Conservation (phyloP, 331 rosid species). For the Spiraea crenata region DNA sequence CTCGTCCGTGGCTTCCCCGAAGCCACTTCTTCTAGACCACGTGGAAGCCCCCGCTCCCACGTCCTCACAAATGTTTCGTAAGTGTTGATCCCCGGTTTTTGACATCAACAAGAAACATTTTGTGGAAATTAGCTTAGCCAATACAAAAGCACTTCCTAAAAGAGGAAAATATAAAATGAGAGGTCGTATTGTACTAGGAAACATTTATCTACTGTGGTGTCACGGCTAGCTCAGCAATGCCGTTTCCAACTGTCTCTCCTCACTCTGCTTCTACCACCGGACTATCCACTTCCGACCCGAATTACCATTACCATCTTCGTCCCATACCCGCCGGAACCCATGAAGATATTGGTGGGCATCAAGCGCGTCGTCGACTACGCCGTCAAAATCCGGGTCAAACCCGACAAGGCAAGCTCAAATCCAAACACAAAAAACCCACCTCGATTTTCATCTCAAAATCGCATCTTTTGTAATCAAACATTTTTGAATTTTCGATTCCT, state of each 20-base stretch:
- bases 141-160: no score
- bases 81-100: no score
- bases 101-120: no score
- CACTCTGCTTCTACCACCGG: not conserved
- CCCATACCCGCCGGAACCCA: constrained; percentile 17
- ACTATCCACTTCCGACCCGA: constrained; percentile 13
- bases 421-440: not conserved
- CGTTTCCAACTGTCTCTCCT: constrained; percentile 32
- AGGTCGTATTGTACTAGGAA: not conserved
- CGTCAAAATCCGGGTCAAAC: constrained; percentile 86
- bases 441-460: not conserved
- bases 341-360: constrained; percentile 90
- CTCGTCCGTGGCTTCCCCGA: no score
- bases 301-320: not conserved
- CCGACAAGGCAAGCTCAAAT: constrained; percentile 53
- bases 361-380: constrained; percentile 90
- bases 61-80: no score
- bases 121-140: no score
- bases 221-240: constrained; percentile 7
- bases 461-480: not conserved
- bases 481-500: not conserved
- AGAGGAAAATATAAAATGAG: not conserved
- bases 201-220: not conserved
- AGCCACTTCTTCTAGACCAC: no score
- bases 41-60: no score